Evolutionary conservation across 2,329 filamentous ascomycete genomes (phyloP).

Genomic region (Curvularia sp.): DNA sequence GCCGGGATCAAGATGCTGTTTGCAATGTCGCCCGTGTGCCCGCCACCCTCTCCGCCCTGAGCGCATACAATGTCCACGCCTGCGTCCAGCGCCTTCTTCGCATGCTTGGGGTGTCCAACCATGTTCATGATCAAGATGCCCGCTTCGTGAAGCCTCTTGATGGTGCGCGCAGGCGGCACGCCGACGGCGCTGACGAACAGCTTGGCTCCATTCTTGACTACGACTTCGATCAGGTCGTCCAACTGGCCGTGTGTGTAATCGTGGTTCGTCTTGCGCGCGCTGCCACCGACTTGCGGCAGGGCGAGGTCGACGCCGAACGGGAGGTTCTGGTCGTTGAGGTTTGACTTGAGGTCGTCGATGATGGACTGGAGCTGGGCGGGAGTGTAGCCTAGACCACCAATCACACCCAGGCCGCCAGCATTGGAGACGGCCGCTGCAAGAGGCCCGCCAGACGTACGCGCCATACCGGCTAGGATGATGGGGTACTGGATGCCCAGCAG

Average conservation of each 20-base stretch:
- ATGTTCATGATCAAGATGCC: constrained; percentile 95
- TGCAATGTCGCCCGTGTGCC: constrained; percentile 88
- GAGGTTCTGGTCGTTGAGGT: constrained; percentile 70
- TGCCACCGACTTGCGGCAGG: constrained; percentile 84
- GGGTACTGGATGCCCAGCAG: constrained; percentile 87
- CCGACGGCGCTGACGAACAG: constrained; percentile 90
- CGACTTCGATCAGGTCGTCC: constrained; percentile 85
- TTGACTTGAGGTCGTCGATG: constrained; percentile 83
- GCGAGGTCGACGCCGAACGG: constrained; percentile 93
- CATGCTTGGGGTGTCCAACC: constrained; percentile 92
- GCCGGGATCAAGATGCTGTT: constrained; percentile 86
- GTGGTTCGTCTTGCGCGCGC: constrained; percentile 88
- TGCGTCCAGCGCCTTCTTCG: constrained; percentile 82
- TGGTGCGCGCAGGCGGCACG: constrained; percentile 76
- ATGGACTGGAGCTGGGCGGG: constrained; percentile 78
- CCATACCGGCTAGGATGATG: constrained; percentile 93
- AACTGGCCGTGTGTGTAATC: constrained; percentile 93
- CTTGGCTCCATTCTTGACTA: constrained; percentile 80
- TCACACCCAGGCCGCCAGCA: constrained; percentile 77
- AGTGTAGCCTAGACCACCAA: constrained; percentile 57
- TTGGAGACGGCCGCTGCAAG: constrained; percentile 66
- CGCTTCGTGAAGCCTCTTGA: constrained; percentile 78
- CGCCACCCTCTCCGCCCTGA: constrained; percentile 92
- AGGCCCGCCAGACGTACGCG: constrained; percentile 66
- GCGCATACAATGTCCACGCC: constrained; percentile 92